phyloP scores from a whole-genome alignment of 495 filamentous ascomycete genomes.

The Aspergillus carlsbadensis region DNA sequence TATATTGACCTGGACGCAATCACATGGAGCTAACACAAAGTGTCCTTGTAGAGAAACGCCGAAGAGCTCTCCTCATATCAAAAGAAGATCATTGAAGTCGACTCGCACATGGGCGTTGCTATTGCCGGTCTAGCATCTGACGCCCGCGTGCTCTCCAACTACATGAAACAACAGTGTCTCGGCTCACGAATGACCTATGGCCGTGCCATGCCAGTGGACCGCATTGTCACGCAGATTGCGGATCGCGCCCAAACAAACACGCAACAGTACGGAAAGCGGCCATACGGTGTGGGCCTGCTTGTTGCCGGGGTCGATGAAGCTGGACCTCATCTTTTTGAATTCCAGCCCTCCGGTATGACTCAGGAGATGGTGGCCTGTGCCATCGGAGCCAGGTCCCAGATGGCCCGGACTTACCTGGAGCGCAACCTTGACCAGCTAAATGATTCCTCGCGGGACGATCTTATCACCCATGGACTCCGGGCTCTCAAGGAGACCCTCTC shows the following conservation, averaged over 20 bases:
- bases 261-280: slow-evolving; percentile 93
- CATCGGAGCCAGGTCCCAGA: slow-evolving; percentile 93
- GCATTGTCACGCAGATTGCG: slow-evolving; percentile 84
- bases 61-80: slow-evolving; percentile 99
- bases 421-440: slow-evolving; percentile 81
- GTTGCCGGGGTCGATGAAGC: slow-evolving; percentile 91
- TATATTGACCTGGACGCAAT: not conserved
- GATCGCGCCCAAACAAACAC: slow-evolving; percentile 98
- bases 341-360: slow-evolving; percentile 93
- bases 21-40: not conserved
- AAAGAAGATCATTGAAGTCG: slow-evolving; percentile 97
- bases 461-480: slow-evolving; percentile 84
- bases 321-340: slow-evolving; percentile 95
- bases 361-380: slow-evolving; percentile 95
- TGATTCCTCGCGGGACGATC: slow-evolving; percentile 70
- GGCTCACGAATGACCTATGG: slow-evolving; percentile 93
- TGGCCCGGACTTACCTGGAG: slow-evolving; percentile 96
- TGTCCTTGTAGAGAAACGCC: slow-evolving; percentile 74
- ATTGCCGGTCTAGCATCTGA: slow-evolving; percentile 97
- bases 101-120: slow-evolving; percentile 91
- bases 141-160: slow-evolving; percentile 98
- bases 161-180: slow-evolving; percentile 99
- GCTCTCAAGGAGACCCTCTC: slow-evolving; percentile 93
- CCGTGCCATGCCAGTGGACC: slow-evolving; percentile 83
- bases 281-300: slow-evolving; percentile 93